These are phyloP conservation scores for Vickermania spadyakhi DNA, from an alignment of 208 protist genomes.

Conservation along the genomic window DNA sequence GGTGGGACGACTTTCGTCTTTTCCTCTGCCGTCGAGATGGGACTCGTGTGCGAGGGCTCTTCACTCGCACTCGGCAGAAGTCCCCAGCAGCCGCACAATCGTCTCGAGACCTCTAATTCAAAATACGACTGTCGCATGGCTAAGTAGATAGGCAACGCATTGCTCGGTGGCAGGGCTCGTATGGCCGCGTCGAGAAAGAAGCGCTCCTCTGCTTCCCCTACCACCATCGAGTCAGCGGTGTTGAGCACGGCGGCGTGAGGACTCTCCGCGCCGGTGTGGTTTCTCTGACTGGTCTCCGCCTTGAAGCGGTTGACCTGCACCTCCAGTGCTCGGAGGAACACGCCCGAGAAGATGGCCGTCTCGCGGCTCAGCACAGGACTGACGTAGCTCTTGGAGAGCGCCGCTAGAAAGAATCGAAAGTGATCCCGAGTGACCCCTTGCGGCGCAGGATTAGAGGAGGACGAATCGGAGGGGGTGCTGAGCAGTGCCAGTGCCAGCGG, in stretches of 20 bases:
- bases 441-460: background rate
- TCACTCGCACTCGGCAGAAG: background rate
- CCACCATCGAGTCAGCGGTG: background rate
- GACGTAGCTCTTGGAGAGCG: constrained; percentile 32
- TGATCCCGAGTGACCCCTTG: constrained; percentile 23
- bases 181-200: constrained; percentile 22
- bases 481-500: constrained; percentile 19
- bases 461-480: constrained; percentile 5
- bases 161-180: constrained; percentile 19
- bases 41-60: background rate
- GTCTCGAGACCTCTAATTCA: constrained; percentile 5
- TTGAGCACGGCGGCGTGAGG: background rate
- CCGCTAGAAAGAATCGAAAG: constrained; percentile 38
- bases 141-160: constrained; percentile 34
- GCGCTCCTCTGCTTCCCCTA: constrained; percentile 19
- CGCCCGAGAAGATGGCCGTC: constrained; percentile 48
- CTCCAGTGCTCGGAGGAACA: constrained; percentile 47
- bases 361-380: constrained; percentile 38
- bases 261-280: background rate
- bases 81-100: background rate
- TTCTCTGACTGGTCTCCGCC: background rate
- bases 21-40: no score
- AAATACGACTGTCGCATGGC: background rate
- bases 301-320: constrained; percentile 5
- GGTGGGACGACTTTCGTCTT: no score